These are phyloP conservation scores for Naegleria gruberi DNA, from an alignment of 208 protist species.

Conservation along the genomic window DNA sequence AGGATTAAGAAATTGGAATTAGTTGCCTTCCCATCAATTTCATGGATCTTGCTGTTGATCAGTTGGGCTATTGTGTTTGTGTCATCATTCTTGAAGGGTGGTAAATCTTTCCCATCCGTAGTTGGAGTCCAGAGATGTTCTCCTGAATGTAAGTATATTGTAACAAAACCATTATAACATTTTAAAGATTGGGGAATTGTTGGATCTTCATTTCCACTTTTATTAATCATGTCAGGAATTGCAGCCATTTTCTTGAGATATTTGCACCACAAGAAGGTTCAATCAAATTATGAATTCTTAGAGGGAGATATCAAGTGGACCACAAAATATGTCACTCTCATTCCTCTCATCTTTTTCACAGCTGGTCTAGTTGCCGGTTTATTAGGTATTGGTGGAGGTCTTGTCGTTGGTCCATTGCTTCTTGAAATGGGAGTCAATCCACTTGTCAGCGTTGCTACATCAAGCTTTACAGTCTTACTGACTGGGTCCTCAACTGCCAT, in stretches of 20 bases:
- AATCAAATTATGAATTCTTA: not conserved
- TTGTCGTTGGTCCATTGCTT: not conserved
- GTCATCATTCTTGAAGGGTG: not conserved
- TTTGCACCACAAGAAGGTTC: not conserved
- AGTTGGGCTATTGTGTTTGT: conserved; percentile 1
- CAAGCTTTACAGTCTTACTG: not conserved
- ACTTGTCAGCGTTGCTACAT: not conserved
- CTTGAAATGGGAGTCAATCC: not conserved
- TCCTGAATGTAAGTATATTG: not conserved
- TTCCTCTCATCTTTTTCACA: not conserved
- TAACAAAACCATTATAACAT: not conserved
- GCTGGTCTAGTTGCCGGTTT: not conserved
- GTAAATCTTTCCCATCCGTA: not conserved
- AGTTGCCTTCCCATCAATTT: not conserved
- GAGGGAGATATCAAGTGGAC: not conserved
- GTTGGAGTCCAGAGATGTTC: not conserved
- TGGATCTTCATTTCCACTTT: not conserved
- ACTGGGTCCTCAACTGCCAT: not conserved
- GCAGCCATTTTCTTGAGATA: not conserved
- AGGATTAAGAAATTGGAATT: not conserved
- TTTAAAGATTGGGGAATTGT: not conserved
- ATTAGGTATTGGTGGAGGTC: not conserved
- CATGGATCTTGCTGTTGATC: not conserved
- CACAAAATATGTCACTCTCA: not conserved
- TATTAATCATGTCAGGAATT: not conserved